These are phyloP conservation scores for Nissolia schottii DNA, from an alignment of 306 rosid genomes.

Conservation along the genomic window DNA sequence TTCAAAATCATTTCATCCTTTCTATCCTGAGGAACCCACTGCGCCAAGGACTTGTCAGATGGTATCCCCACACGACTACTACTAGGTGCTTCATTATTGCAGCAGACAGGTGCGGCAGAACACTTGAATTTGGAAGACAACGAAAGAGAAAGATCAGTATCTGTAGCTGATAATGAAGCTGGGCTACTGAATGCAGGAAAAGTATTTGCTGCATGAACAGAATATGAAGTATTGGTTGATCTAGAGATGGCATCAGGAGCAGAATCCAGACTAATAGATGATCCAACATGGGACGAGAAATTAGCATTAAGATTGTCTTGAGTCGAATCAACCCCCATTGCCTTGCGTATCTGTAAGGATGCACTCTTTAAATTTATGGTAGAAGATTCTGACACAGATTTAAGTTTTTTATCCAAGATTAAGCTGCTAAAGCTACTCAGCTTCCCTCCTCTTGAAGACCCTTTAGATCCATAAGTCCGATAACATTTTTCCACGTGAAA, in stretches of 20 bases:
- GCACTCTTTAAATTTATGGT: conserved; percentile 54
- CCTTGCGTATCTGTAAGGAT: conserved; percentile 62
- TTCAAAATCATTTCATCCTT: conserved; percentile 73
- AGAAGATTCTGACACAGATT: conserved; percentile 56
- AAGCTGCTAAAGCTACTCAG: conserved; percentile 57
- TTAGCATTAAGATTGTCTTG: conserved; percentile 41
- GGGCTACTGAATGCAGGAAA: conserved; percentile 21
- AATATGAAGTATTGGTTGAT: conserved; percentile 27
- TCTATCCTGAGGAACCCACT: conserved; percentile 59
- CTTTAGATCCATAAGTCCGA: conserved; percentile 63
- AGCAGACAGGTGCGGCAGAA: conserved; percentile 30
- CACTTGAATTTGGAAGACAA: conserved; percentile 45
- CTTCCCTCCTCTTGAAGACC: conserved; percentile 71
- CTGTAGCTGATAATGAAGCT: conserved; percentile 38
- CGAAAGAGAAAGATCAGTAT: conserved; percentile 77
- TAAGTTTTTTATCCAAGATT: conserved; percentile 62
- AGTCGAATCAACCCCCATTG: conserved; percentile 51
- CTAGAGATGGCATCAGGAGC: conserved; percentile 22
- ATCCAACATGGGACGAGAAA: conserved; percentile 36
- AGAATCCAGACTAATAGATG: conserved; percentile 42
- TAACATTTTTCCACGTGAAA: conserved; percentile 63
- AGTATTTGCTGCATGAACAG: conserved; percentile 24
- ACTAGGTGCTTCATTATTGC: conserved; percentile 37
- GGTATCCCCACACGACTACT: conserved; percentile 42
- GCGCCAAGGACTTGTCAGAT: conserved; percentile 43